Evolutionary conservation across 768 basidiomycete species (phyloP).

Genomic region (Podaxis sp.): DNA sequence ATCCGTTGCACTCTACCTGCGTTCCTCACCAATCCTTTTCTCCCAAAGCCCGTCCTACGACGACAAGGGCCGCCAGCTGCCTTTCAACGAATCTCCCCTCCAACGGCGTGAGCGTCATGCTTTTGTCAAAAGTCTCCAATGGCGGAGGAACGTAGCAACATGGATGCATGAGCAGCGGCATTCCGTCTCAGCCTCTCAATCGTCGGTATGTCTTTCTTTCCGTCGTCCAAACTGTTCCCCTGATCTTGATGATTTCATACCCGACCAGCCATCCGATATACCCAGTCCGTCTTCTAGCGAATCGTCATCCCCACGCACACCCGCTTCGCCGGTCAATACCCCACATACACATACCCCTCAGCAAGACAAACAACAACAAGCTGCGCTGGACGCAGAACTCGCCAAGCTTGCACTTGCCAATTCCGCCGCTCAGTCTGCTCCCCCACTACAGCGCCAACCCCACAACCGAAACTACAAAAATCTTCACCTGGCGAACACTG

Average conservation of each 20-base stretch:
- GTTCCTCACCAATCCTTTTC: slow-evolving; percentile 25
- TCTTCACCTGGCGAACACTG: slow-evolving; percentile 7
- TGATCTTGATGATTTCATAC: slow-evolving; percentile 6
- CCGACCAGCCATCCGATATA: neutral
- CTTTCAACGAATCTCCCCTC: slow-evolving; percentile 41
- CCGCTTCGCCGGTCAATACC: slow-evolving; percentile 12
- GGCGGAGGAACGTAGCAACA: neutral
- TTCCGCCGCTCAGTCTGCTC: neutral
- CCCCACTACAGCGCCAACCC: slow-evolving; percentile 6
- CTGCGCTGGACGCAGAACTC: slow-evolving; percentile 4
- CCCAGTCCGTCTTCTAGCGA: slow-evolving; percentile 7
- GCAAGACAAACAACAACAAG: neutral
- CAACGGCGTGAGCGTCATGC: slow-evolving; percentile 53
- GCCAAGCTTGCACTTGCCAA: neutral
- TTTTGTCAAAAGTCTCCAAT: slow-evolving; percentile 47
- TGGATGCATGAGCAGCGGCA: slow-evolving; percentile 5
- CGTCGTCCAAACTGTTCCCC: neutral
- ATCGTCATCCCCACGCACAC: slow-evolving; percentile 13
- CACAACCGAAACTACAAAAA: slow-evolving; percentile 12
- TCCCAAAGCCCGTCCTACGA: slow-evolving; percentile 35
- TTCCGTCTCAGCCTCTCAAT: neutral
- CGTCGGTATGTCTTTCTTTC: neutral
- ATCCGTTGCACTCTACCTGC: slow-evolving; percentile 24
- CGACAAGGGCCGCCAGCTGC: slow-evolving; percentile 42
- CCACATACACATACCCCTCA: slow-evolving; percentile 13